Evolutionary conservation across 2,329 filamentous ascomycete genomes (phyloP).

Genomic region (Leptographium wingfieldii): DNA sequence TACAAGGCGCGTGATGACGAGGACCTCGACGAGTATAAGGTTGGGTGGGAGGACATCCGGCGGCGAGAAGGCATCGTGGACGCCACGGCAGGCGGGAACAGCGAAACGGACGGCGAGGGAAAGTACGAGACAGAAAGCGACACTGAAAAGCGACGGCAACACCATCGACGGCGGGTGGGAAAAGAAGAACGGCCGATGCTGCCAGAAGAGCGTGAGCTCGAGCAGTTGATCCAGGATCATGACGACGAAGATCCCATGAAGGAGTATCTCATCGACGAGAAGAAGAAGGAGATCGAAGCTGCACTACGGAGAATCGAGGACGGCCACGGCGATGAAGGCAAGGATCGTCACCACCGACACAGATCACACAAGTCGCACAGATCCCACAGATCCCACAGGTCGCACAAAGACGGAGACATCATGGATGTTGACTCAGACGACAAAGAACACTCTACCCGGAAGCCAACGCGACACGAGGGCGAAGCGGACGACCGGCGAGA

Average conservation of each 20-base stretch:
- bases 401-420: background rate
- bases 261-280: constrained; percentile 74
- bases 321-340: constrained; percentile 28
- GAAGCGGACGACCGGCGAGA: background rate
- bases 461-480: background rate
- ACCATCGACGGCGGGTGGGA: constrained; percentile 9
- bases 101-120: constrained; percentile 24
- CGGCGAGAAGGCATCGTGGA: constrained; percentile 33
- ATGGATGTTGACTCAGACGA: constrained; percentile 14
- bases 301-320: constrained; percentile 47
- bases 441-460: background rate
- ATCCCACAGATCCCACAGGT: constrained; percentile 9
- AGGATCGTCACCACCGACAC: constrained; percentile 14
- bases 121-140: constrained; percentile 25
- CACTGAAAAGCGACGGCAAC: constrained; percentile 21
- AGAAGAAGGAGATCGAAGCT: constrained; percentile 73
- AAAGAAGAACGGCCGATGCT: constrained; percentile 46
- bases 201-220: constrained; percentile 71
- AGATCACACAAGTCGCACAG: constrained; percentile 32
- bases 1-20: constrained; percentile 83
- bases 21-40: constrained; percentile 44
- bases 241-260: constrained; percentile 99
- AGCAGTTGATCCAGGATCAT: constrained; percentile 60
- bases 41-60: constrained; percentile 48
- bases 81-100: constrained; percentile 21